phyloP scores from a whole-genome alignment of 2,329 filamentous ascomycete genomes.

The Purpureocillium lavendulum region DNA sequence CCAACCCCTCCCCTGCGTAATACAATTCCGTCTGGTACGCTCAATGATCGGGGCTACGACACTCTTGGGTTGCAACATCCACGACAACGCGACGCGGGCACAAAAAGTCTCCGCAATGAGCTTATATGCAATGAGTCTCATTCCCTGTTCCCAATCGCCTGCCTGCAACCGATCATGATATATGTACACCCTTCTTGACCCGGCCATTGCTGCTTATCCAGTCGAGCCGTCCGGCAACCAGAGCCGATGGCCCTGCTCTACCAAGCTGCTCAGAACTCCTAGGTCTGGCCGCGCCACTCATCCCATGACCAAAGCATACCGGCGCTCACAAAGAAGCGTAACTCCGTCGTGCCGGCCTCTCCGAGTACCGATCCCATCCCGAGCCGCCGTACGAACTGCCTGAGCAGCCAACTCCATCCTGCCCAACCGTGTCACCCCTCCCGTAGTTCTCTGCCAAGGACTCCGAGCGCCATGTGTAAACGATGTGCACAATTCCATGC shows the following conservation, averaged over 20 bases:
- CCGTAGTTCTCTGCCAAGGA: conserved; percentile 25
- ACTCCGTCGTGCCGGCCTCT: no score
- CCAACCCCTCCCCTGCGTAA: no score
- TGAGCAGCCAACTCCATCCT: conserved; percentile 26
- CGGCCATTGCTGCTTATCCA: conserved; percentile 10
- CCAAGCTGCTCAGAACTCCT: neutral
- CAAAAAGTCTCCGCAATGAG: no score
- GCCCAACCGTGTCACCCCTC: conserved; percentile 23
- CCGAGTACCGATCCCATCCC: no score
- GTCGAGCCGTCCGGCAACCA: neutral
- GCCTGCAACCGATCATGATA: conserved; percentile 26
- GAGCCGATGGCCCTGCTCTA: neutral
- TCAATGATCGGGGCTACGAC: no score
- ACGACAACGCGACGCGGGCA: no score
- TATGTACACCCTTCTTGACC: conserved; percentile 32
- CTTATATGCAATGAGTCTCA: conserved; percentile 20
- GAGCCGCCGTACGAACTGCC: neutral
- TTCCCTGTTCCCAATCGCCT: conserved; percentile 16
- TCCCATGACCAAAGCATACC: conserved; percentile 1
- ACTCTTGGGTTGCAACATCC: no score
- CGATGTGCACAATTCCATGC: conserved; percentile 23
- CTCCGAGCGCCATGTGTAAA: conserved; percentile 33
- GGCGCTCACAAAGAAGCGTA: no score
- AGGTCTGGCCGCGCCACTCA: neutral
- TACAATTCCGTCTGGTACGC: no score